Percentiles rank a stretch among this genome's conserved stretches.
phyloP scores from a whole-genome alignment of 352 stramenopile genomes.

The Pythium folliculosum region DNA sequence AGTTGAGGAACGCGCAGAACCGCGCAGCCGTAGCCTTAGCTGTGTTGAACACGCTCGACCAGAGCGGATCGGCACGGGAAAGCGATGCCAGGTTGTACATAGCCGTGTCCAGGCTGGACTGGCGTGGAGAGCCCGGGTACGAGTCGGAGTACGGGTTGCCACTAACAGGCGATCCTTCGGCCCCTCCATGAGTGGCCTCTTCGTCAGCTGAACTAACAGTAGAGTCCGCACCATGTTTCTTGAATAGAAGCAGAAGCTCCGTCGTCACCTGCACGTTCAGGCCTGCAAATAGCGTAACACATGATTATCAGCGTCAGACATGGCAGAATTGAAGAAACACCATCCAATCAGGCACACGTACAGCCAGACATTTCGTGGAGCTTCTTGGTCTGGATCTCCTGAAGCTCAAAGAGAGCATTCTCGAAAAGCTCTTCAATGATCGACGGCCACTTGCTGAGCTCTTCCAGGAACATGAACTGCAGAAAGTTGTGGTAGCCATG shows the following conservation, averaged over 20 bases:
- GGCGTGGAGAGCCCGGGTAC: slow-evolving; percentile 55
- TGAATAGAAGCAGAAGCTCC: slow-evolving; percentile 66
- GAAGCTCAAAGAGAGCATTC: slow-evolving; percentile 66
- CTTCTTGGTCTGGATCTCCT: slow-evolving; percentile 48
- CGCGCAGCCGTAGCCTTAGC: slow-evolving; percentile 42
- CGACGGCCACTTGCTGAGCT: slow-evolving; percentile 72
- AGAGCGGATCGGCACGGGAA: slow-evolving; percentile 54
- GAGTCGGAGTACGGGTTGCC: slow-evolving; percentile 44
- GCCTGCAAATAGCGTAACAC: not conserved
- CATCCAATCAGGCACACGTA: not conserved
- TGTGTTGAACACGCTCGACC: slow-evolving; percentile 51
- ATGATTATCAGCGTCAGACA: not conserved
- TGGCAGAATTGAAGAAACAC: not conserved
- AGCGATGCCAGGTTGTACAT: slow-evolving; percentile 86
- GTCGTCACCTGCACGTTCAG: slow-evolving; percentile 67
- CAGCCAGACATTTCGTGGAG: slow-evolving; percentile 57
- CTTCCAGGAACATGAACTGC: slow-evolving; percentile 87
- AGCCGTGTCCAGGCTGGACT: slow-evolving; percentile 56
- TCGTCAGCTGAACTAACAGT: slow-evolving; percentile 1
- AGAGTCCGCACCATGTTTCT: slow-evolving; percentile 54
- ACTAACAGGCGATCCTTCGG: slow-evolving; percentile 17
- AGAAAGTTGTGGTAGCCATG: slow-evolving; percentile 91
- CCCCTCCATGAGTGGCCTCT: not conserved
- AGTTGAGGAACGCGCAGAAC: slow-evolving; percentile 68
- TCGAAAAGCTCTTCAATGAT: slow-evolving; percentile 72